Base-by-base conservation (phyloP, 768 basidiomycete species). In the Leccinum arenicola region DNA sequence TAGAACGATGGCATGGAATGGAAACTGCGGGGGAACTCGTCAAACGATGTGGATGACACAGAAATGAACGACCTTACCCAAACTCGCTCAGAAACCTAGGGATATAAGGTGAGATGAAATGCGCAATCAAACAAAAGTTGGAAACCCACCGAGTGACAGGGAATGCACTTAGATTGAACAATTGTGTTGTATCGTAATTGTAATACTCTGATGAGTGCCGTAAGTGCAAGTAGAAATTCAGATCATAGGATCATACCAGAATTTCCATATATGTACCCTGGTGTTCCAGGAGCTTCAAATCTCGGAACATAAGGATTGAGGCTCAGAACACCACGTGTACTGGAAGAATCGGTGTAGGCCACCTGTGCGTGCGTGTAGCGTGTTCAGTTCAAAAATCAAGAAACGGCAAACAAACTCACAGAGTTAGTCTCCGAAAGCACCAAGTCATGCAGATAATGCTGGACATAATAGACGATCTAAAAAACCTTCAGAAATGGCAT, bases 1-100 rank as follows among this genome's bases (percentile, higher is more conserved):
- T 82, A 84, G 70, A 85, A 82, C 0, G 83, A 84, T 5, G 84
- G 84, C 79, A 84, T 82, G 0, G 84, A 85, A 66, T 84, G 84
- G 71, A 83, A 84, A 9, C 83, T 83, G 38, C n/a, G 35, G 35
- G 2, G 29, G 21, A 31, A 27, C 7, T 3, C 3, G 17, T 51
- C 14, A 25, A 45, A 45, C 19, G 17, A 58, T 21, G 8, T n/a
- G 14, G 1, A 7, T 15, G 14, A 29, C 36, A 15, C 4, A 3
- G 17, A 27, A n/a, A 17, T 48, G 15, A 8, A n/a, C 17, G 53
- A 43, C 61, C 76, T 51, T 58, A 82, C 80, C 83, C 83, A 56
- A 85, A 85, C 61, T 86, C 84, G 60, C 84, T 84, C 45, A 84
- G 74, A 56, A 84, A 85, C 47, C 84, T 78, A 53, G 29, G 48